phyloP scores from a whole-genome alignment of 1,139 yeast genomes.

The Groenewaldozyma sp. region DNA sequence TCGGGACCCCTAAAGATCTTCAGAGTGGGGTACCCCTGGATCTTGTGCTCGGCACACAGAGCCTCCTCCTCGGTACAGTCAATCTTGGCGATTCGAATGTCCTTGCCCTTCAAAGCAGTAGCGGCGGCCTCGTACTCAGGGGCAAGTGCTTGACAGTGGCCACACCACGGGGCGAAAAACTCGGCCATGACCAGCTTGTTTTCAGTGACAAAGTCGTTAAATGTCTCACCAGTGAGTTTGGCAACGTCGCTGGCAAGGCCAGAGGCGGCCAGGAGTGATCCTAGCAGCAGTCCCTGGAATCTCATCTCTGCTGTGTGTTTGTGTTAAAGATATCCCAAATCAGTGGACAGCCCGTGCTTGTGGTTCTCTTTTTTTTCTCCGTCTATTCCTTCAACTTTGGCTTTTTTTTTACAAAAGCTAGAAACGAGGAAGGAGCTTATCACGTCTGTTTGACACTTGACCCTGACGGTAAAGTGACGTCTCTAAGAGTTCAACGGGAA shows the following conservation, averaged over 20 bases:
- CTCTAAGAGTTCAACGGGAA: too few species aligned
- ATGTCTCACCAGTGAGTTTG: conserved; percentile 45
- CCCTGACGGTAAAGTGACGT: too few species aligned
- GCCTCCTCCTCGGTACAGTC: conserved; percentile 87
- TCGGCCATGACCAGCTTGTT: conserved; percentile 85
- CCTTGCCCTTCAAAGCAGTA: conserved; percentile 51
- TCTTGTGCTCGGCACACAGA: conserved; percentile 63
- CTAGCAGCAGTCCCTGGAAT: too few species aligned
- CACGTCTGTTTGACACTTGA: too few species aligned
- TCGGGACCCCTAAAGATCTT: conserved; percentile 68
- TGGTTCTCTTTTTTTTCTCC: too few species aligned
- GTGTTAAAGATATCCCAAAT: too few species aligned
- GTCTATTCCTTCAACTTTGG: too few species aligned
- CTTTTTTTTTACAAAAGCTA: too few species aligned
- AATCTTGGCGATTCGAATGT: conserved; percentile 76
- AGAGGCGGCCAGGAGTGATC: conserved; percentile 44
- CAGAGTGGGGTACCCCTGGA: conserved; percentile 89
- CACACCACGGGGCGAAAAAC: conserved; percentile 99
- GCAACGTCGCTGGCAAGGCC: conserved; percentile 84
- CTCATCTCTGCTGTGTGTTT: too few species aligned
- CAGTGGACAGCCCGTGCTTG: too few species aligned
- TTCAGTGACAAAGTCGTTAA: conserved; percentile 53
- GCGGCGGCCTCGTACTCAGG: conserved; percentile 91
- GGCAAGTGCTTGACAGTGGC: conserved; percentile 90
- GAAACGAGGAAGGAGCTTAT: too few species aligned